Conservation (phyloP, 1,284 basidiomycete species). For the Cystobasidium slooffiae region DNA sequence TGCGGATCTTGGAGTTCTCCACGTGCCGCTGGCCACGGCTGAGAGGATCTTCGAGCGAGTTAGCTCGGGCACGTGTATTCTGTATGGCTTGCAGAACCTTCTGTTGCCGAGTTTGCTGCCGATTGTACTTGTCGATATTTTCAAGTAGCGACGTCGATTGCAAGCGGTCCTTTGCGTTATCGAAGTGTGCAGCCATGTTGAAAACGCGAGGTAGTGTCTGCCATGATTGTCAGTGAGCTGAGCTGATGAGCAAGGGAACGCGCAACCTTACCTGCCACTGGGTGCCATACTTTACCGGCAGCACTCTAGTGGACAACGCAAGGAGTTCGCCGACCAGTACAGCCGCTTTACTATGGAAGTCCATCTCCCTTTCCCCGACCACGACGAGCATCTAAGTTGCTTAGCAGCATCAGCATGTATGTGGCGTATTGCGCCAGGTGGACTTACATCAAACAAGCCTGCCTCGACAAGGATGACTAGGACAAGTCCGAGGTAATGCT, state of each 20-base stretch:
- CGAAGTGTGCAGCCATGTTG: conserved; percentile 74
- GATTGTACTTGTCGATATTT: conserved; percentile 87
- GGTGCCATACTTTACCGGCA: conserved; percentile 82
- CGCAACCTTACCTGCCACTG: conserved; percentile 69
- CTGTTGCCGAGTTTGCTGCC: conserved; percentile 73
- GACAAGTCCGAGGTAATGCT: conserved; percentile 91
- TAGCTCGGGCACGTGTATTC: conserved; percentile 64
- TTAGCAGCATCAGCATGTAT: neutral
- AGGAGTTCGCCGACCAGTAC: conserved; percentile 89
- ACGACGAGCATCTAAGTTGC: conserved; percentile 13
- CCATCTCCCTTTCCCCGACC: conserved; percentile 1
- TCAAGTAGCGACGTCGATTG: conserved; percentile 82
- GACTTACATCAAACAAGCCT: conserved; percentile 78
- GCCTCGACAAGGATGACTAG: conserved; percentile 83
- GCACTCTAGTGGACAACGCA: conserved; percentile 80
- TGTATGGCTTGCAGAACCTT: conserved; percentile 55
- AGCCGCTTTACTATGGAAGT: conserved; percentile 74
- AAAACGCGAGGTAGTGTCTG: conserved; percentile 86
- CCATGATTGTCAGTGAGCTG: neutral
- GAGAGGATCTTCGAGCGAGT: conserved; percentile 82
- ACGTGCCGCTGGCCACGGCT: conserved; percentile 84
- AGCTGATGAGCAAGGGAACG: neutral
- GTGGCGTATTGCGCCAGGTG: neutral
- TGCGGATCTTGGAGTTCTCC: conserved; percentile 83
- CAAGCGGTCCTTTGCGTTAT: conserved; percentile 72